Base-by-base conservation (phyloP, 2,329 filamentous ascomycete genomes). In the Penicillium sp. region DNA sequence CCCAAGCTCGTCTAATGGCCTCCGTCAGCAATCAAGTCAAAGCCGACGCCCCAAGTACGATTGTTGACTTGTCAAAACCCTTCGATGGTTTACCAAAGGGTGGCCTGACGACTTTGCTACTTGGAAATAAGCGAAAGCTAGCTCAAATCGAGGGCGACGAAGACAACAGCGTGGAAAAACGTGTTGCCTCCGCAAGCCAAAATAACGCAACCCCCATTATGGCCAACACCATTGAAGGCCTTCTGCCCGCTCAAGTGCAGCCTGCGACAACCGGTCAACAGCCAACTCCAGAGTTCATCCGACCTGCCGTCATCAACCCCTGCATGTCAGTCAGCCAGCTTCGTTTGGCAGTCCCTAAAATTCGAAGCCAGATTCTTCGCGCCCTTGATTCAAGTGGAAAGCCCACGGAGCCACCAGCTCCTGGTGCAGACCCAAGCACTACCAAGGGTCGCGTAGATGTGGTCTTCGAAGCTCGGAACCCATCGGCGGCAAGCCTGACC, bases 41-140 rank as follows among this genome's bases (percentile, higher is more conserved):
- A 55, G 84, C 82, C 53, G 91, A 94, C 59, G 81, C 86, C 0
- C 91, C 92, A 0, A 88, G 92, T 64, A 89, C 89, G 10, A 86
- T 93, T 18, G 77, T 99, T 8, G 94, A 99, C 72, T 81, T 99
- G 2, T 94, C 90, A 14, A 96, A 94, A 67, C 94, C 94, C 1
- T 96, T 92, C 59, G 93, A 99, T 62, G 92, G 93, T 1, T 80
- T 97, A 40, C 94, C 94, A 0, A 91, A 89, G 69, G 94, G 94
- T 22, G 94, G 94, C 3, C 81, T 99, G 16, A 86, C 90, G 1
- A 83, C 90, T 2, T 84, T 99, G 77, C 77, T 99, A 1, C 82
- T 97, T 18, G 94, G 94, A 0, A 99, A 96, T 70, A 99, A 97
- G 75, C 83, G 94, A 24, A 96, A 94, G 67, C 86, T 88, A 45